phyloP scores from a whole-genome alignment of 169 alveolate genomes.

The Eimeria necatrix region DNA sequence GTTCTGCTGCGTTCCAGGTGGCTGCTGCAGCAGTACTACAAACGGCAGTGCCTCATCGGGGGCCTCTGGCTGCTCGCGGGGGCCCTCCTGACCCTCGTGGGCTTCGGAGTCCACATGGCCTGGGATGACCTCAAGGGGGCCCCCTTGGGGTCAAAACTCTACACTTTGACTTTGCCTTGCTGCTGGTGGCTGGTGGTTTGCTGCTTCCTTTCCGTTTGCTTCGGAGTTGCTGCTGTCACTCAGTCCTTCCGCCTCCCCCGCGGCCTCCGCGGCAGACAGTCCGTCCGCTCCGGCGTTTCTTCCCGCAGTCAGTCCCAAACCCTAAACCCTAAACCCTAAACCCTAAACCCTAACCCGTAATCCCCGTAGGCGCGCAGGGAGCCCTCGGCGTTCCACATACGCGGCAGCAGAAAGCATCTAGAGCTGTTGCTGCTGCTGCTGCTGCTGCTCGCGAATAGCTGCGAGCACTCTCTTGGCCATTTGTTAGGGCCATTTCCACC shows the following conservation, averaged over 20 bases:
- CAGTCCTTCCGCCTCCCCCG: conserved; percentile 13
- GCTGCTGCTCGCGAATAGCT: no score
- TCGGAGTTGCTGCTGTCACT: conserved; percentile 53
- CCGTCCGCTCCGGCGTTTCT: conserved; percentile 24
- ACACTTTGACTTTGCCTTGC: conserved; percentile 59
- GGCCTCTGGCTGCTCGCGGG: conserved; percentile 65
- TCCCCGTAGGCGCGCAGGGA: no score
- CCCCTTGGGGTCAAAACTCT: conserved; percentile 53
- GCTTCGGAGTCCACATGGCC: conserved; percentile 10
- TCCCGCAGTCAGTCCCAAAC: conserved; percentile 50
- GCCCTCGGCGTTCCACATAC: not conserved
- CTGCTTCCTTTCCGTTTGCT: conserved; percentile 54
- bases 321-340: not conserved
- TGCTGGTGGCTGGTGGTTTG: conserved; percentile 74
- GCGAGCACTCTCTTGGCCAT: no score
- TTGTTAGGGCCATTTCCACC: no score
- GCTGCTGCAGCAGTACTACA: conserved; percentile 25
- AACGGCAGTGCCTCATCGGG: conserved; percentile 51
- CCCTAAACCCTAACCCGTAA: not conserved
- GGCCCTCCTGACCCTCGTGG: conserved; percentile 54
- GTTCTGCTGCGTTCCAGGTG: conserved; percentile 27
- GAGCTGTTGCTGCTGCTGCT: not conserved
- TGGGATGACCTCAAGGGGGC: conserved; percentile 61
- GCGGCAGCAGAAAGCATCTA: not conserved
- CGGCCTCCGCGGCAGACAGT: conserved; percentile 14